Evolutionary conservation across 2,329 filamentous ascomycete species (phyloP).

Genomic region (Dactylellina cionopaga): DNA sequence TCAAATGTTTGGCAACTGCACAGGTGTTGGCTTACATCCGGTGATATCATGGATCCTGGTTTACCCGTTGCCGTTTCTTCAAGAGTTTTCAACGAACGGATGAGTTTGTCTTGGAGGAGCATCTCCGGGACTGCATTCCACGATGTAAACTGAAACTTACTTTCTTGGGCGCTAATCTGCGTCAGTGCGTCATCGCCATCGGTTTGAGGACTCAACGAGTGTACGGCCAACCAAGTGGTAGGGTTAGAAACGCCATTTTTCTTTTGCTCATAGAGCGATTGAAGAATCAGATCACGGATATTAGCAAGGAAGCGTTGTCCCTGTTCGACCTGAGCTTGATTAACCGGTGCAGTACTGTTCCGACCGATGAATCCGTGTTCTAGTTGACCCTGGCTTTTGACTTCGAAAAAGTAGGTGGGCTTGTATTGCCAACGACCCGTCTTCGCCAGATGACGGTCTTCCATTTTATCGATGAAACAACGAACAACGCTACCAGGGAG

Average conservation of each 20-base stretch:
- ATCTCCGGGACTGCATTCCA: slow-evolving; percentile 11
- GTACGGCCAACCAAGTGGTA: slow-evolving; percentile 19
- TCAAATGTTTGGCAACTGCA: not conserved
- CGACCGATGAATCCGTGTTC: slow-evolving; percentile 4
- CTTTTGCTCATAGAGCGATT: slow-evolving; percentile 7
- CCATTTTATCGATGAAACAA: slow-evolving; percentile 26
- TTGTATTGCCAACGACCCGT: slow-evolving; percentile 22
- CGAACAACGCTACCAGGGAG: slow-evolving; percentile 12
- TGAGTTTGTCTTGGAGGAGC: slow-evolving; percentile 17
- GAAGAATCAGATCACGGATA: slow-evolving; percentile 1
- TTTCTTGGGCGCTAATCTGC: slow-evolving; percentile 3
- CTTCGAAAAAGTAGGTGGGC: slow-evolving; percentile 31
- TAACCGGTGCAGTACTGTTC: not conserved
- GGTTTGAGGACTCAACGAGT: slow-evolving; percentile 26
- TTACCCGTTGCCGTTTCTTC: not conserved
- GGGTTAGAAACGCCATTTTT: not conserved
- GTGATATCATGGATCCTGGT: not conserved
- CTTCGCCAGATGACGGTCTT: slow-evolving; percentile 1
- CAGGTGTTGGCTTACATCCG: not conserved
- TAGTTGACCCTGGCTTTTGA: slow-evolving; percentile 19
- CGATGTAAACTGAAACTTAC: slow-evolving; percentile 18
- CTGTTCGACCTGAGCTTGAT: not conserved
- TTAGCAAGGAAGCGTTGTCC: not conserved
- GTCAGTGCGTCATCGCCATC: slow-evolving; percentile 12
- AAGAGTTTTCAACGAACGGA: not conserved